Evolutionary conservation across 495 filamentous ascomycete genomes (phyloP).

Genomic region (Penicillium parvum): DNA sequence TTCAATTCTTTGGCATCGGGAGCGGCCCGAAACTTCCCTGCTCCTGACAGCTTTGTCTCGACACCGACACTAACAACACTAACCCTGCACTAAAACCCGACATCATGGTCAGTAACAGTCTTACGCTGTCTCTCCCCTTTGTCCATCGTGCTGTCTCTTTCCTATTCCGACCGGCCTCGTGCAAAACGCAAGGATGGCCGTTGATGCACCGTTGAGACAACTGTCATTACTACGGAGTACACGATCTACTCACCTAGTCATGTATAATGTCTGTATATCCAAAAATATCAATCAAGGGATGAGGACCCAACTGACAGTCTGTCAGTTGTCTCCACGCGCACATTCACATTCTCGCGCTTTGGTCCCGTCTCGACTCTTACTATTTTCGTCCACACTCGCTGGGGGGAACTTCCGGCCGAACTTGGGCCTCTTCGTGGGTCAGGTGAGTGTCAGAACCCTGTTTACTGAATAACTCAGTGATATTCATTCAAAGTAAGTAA

Average conservation of each 20-base stretch:
- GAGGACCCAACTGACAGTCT: no score
- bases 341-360: slow-evolving; percentile 20
- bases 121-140: neutral
- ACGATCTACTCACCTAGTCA: no score
- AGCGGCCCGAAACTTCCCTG: slow-evolving; percentile 30
- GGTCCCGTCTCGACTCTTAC: slow-evolving; percentile 6
- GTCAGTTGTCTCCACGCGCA: slow-evolving; percentile 12
- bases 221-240: no score
- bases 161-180: neutral
- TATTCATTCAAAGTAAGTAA: no score
- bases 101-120: neutral
- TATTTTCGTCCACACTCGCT: neutral
- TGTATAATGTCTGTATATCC: no score
- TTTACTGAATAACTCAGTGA: no score
- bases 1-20: slow-evolving; percentile 12
- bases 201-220: no score
- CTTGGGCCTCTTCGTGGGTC: slow-evolving; percentile 17
- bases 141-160: neutral
- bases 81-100: neutral
- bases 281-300: slow-evolving; percentile 8
- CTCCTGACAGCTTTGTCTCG: slow-evolving; percentile 20
- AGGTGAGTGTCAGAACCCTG: no score
- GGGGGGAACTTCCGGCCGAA: slow-evolving; percentile 5
- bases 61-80: neutral
- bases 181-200: no score